A percentile compares a stretch with the other conserved stretches of the same genome.
Conservation (phyloP, 805 yeast species). For the Pichia membranifaciens region DNA sequence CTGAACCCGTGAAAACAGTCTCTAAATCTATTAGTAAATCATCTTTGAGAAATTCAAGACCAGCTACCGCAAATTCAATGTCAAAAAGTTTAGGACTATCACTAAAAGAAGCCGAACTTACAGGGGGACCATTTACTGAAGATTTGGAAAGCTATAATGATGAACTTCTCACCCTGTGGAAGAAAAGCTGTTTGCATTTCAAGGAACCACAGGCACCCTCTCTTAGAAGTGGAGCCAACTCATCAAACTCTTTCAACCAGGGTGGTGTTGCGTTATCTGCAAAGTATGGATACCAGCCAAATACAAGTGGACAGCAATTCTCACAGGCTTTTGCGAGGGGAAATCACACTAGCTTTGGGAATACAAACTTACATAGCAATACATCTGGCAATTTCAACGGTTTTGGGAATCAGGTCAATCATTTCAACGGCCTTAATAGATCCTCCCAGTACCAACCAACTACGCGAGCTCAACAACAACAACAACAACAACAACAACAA, state of each 20-base stretch:
- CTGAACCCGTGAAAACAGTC: not conserved
- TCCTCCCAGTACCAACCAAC: conserved; percentile 23
- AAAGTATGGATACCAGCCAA: conserved; percentile 4
- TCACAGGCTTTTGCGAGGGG: conserved; percentile 7
- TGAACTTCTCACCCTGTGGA: conserved; percentile 13
- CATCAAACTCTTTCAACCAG: not conserved
- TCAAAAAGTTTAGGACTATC: conserved; percentile 5
- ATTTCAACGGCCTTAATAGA: conserved; percentile 6
- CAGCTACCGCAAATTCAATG: not conserved
- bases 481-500: conserved; percentile 10
- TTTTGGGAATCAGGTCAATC: conserved; percentile 2
- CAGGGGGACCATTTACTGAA: conserved; percentile 3
- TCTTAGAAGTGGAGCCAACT: not conserved
- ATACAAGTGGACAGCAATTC: not conserved
- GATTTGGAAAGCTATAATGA: conserved; percentile 9
- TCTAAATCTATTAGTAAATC: conserved; percentile 3
- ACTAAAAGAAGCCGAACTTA: conserved; percentile 1
- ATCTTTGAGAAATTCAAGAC: not conserved
- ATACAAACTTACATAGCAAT: not conserved
- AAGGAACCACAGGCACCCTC: not conserved
- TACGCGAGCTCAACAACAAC: conserved; percentile 28
- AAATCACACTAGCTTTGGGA: conserved; percentile 9
- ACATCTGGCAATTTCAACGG: not conserved
- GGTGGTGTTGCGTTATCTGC: conserved; percentile 1
- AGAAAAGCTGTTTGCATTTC: conserved; percentile 6